phyloP scores from a whole-genome alignment of 2,329 filamentous ascomycete genomes.

The Cercospora sp. region DNA sequence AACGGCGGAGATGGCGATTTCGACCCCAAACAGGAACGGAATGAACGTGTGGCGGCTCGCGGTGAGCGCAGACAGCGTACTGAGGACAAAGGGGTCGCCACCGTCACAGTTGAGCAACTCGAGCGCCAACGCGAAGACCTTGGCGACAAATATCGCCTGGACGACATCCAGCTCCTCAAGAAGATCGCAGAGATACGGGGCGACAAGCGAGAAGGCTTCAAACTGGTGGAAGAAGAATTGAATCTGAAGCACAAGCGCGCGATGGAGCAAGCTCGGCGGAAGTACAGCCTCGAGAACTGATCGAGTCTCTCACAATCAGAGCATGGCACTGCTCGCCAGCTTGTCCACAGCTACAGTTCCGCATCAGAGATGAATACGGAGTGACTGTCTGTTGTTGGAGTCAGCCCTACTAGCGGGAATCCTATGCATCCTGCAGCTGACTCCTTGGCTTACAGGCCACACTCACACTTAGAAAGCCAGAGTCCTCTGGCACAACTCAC shows the following conservation, averaged over 20 bases:
- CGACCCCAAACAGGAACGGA: background rate
- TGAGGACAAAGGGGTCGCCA: conserved; percentile 2
- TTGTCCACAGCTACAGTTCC: background rate
- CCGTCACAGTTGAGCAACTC: background rate
- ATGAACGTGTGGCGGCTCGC: background rate
- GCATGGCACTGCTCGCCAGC: background rate
- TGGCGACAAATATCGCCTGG: conserved; percentile 7
- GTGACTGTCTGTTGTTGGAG: background rate
- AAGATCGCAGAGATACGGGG: conserved; percentile 9
- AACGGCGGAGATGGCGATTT: conserved; percentile 8
- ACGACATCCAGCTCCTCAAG: conserved; percentile 15
- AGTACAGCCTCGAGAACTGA: background rate
- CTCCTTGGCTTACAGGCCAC: background rate
- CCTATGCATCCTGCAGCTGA: conserved; percentile 2
- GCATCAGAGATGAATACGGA: background rate
- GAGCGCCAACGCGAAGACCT: conserved; percentile 6
- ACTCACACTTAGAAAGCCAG: background rate
- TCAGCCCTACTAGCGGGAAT: background rate
- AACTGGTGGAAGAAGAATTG: conserved; percentile 10
- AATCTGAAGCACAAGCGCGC: conserved; percentile 11
- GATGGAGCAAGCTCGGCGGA: conserved; percentile 5
- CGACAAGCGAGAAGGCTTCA: background rate
- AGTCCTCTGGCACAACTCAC: background rate
- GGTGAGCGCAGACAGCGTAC: background rate
- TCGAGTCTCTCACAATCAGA: background rate